Conservation (phyloP, 371 early-diverging fungal genomes). For the Rhizopus arrhizus region DNA sequence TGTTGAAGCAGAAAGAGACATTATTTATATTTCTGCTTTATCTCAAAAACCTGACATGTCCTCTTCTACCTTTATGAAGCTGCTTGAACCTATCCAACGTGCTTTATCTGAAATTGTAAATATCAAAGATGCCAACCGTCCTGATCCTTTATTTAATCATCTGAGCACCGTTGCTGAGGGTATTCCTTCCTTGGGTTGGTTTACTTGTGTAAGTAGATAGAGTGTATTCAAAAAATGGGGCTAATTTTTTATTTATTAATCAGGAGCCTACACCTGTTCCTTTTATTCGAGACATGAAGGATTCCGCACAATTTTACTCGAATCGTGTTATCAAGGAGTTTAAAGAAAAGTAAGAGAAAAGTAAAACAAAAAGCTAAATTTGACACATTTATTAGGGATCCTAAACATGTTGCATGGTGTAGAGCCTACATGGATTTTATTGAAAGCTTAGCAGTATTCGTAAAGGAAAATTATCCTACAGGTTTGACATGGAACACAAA, state of each 20-base stretch:
- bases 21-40: constrained; percentile 72
- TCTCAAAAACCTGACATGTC: constrained; percentile 79
- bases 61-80: constrained; percentile 53
- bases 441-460: constrained; percentile 77
- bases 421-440: constrained; percentile 70
- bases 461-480: constrained; percentile 87
- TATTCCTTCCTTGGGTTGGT: constrained; percentile 91
- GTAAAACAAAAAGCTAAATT: constrained; percentile 42
- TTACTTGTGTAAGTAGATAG: constrained; percentile 69
- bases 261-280: constrained; percentile 89
- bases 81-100: constrained; percentile 76
- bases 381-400: constrained; percentile 69
- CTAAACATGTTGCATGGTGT: constrained; percentile 84
- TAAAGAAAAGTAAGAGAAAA: constrained; percentile 78
- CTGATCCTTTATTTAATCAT: constrained; percentile 76
- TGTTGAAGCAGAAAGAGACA: constrained; percentile 70
- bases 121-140: constrained; percentile 77
- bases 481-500: constrained; percentile 92
- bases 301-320: constrained; percentile 89
- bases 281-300: constrained; percentile 87
- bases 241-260: background rate
- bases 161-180: constrained; percentile 88
- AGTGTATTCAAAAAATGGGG: background rate
- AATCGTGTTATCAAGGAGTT: constrained; percentile 89
- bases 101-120: constrained; percentile 66